Evolutionary conservation across 2,329 filamentous ascomycete species (phyloP), one percentile per base, ranked within the genome.

Genomic region (Cyphellophora attinorum): DNA sequence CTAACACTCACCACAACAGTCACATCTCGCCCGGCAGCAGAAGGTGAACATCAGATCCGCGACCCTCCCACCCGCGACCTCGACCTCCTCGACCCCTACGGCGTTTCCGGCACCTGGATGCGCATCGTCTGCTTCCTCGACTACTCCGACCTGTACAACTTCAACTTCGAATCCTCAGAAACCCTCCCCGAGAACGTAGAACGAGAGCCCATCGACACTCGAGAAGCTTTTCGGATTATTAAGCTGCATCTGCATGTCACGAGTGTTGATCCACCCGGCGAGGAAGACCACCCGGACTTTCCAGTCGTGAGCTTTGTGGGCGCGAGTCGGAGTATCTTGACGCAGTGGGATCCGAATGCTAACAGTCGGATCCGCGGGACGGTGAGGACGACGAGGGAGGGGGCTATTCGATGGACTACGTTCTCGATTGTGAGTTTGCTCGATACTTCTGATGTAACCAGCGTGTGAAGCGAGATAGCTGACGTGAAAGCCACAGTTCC

Each of bases 341-440:
- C 73, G 15, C 64, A 63, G 6, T 78, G 73, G 67, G 79, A 85
- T 50, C 73, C 77, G 3, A 81, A 83, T 50, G 76, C 76, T 13
- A 78, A 79, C 46, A 80, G 76, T 1, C 67, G 67, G 17, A 68
- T 85, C 37, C 64, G 68, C 62, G 81, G 81, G 2, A 68, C 60
- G 1, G 81, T 82, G 1, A 64, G 77, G 8, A 58, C 79, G 44
- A 86, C 81, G 0, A 65, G 66, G 8, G 69, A 83, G 43, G 80
- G 81, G 8, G 80, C 85, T 43, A 75, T 88, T 4, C 64, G 79
- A 28, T 88, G 83, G 83, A 83, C 78, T 2, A 79, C 74, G 0
- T 73, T 74, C 34, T 81, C 75, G 2, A 66, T 85, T 10, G n/a
- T n/a, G n/a, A n/a, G n/a, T n/a, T n/a, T n/a, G n/a, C n/a, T n/a